phyloP scores from a whole-genome alignment of 371 early-diverging fungal genomes.

The Mortierella sp. region DNA sequence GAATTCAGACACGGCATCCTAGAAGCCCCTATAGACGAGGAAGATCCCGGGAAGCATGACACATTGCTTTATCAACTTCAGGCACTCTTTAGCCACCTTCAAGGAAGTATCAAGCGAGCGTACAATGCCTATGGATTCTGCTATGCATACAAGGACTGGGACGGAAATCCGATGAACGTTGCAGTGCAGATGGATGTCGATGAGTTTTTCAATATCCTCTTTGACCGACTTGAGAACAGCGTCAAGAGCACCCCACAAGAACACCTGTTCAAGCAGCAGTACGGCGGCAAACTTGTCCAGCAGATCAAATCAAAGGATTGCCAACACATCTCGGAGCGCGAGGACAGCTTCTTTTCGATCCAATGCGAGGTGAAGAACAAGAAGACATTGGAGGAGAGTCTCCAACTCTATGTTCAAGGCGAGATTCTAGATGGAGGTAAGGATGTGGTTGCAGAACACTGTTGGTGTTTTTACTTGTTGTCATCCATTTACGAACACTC shows the following conservation, averaged over 20 bases:
- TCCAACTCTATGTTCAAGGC: conserved; percentile 63
- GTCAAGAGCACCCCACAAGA: conserved; percentile 60
- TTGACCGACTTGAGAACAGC: conserved; percentile 62
- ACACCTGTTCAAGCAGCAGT: conserved; percentile 56
- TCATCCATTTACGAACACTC: neutral
- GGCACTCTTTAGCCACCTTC: conserved; percentile 56
- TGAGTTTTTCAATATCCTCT: conserved; percentile 63
- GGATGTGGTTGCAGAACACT: too few relatives aligned
- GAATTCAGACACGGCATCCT: conserved; percentile 58
- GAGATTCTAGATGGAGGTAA: conserved; percentile 66
- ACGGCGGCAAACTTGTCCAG: conserved; percentile 64
- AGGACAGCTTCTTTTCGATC: conserved; percentile 61
- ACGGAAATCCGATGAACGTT: conserved; percentile 61
- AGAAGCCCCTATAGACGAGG: conserved; percentile 34
- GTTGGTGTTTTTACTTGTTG: too few relatives aligned
- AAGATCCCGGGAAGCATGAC: conserved; percentile 49
- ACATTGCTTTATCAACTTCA: conserved; percentile 59
- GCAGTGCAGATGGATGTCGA: conserved; percentile 68
- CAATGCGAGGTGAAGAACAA: conserved; percentile 69
- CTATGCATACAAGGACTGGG: conserved; percentile 61
- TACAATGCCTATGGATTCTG: conserved; percentile 59
- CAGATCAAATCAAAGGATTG: conserved; percentile 68
- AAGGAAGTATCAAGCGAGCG: conserved; percentile 54
- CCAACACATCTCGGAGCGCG: conserved; percentile 63
- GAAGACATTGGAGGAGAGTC: conserved; percentile 58